Conservation (phyloP, 768 basidiomycete genomes). For the Mycena rebaudengoi region DNA sequence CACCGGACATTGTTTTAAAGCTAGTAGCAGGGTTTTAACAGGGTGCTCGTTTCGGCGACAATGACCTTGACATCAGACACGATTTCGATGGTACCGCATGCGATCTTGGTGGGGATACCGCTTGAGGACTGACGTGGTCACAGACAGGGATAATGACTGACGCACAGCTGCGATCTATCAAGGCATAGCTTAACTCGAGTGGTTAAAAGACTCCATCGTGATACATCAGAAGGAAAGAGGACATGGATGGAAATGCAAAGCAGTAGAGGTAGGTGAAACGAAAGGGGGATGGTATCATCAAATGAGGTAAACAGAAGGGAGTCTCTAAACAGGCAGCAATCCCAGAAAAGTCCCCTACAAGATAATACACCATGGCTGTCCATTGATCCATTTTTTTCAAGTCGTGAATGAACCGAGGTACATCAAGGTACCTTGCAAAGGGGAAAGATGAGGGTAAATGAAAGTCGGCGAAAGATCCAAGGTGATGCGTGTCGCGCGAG, state of each 20-base stretch:
- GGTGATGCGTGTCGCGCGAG: slow-evolving; percentile 25
- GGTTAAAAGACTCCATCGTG: slow-evolving; percentile 7
- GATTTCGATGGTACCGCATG: slow-evolving; percentile 99
- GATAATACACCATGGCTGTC: slow-evolving; percentile 91
- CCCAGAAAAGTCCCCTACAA: slow-evolving; percentile 80
- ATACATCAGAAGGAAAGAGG: slow-evolving; percentile 33
- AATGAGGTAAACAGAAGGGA: slow-evolving; percentile 75
- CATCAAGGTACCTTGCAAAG: slow-evolving; percentile 18
- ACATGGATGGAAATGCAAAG: slow-evolving; percentile 39
- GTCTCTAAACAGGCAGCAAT: slow-evolving; percentile 74
- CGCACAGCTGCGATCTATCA: too few relatives aligned
- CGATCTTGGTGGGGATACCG: slow-evolving; percentile 99
- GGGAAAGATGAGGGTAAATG: slow-evolving; percentile 24
- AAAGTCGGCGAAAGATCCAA: slow-evolving; percentile 23
- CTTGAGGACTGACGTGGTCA: slow-evolving; percentile 26
- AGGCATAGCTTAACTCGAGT: too few relatives aligned
- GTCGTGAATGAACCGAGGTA: slow-evolving; percentile 17
- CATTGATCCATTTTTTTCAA: slow-evolving; percentile 83
- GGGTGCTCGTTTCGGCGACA: slow-evolving; percentile 83
- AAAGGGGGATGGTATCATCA: slow-evolving; percentile 81
- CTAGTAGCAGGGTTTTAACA: too few relatives aligned
- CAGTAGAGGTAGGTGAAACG: slow-evolving; percentile 39
- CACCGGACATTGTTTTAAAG: too few relatives aligned
- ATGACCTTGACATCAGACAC: slow-evolving; percentile 97
- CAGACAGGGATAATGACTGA: neutral